A percentile compares a stretch with the other conserved stretches of the same genome.
phyloP scores from a whole-genome alignment of 2,329 filamentous ascomycete genomes.

The Aspergillus oerlinghausenensis region DNA sequence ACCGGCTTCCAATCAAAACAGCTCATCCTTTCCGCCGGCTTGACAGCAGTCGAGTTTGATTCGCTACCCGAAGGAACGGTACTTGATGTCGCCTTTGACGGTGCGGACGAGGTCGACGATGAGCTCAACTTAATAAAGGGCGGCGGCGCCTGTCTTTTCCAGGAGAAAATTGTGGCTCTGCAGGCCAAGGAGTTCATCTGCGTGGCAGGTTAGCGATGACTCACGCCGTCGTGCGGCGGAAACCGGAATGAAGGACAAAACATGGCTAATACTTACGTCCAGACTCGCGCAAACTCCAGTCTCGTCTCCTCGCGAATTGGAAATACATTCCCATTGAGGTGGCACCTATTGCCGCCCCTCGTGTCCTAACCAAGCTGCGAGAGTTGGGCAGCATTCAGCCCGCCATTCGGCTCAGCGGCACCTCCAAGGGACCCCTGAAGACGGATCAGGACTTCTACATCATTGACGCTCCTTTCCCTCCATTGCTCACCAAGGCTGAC shows the following conservation, averaged over 20 bases:
- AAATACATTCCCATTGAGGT: slow-evolving; percentile 89
- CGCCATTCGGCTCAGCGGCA: slow-evolving; percentile 64
- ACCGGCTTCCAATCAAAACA: slow-evolving; percentile 89
- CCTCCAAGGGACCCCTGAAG: slow-evolving; percentile 74
- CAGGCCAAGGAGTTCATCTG: slow-evolving; percentile 81
- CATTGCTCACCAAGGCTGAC: slow-evolving; percentile 63
- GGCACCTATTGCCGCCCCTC: slow-evolving; percentile 73
- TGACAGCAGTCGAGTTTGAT: slow-evolving; percentile 74
- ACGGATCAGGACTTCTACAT: slow-evolving; percentile 87
- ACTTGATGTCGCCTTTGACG: slow-evolving; percentile 91
- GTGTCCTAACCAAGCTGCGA: slow-evolving; percentile 68
- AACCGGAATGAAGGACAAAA: background rate
- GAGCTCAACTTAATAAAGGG: slow-evolving; percentile 97
- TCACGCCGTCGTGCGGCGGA: background rate
- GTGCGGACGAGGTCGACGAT: slow-evolving; percentile 92
- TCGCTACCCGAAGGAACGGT: slow-evolving; percentile 60
- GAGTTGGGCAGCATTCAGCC: slow-evolving; percentile 70
- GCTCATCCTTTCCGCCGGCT: slow-evolving; percentile 73
- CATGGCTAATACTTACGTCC: slow-evolving; percentile 3
- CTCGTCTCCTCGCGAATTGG: slow-evolving; percentile 70
- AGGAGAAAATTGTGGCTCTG: slow-evolving; percentile 92
- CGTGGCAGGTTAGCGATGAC: slow-evolving; percentile 62
- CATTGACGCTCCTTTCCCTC: slow-evolving; percentile 83
- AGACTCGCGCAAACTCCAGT: slow-evolving; percentile 88
- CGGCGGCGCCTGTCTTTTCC: slow-evolving; percentile 93